These are phyloP conservation scores for Fraxinus quadrangulata DNA, from an alignment of 257 asterid genomes.

Conservation along the genomic window DNA sequence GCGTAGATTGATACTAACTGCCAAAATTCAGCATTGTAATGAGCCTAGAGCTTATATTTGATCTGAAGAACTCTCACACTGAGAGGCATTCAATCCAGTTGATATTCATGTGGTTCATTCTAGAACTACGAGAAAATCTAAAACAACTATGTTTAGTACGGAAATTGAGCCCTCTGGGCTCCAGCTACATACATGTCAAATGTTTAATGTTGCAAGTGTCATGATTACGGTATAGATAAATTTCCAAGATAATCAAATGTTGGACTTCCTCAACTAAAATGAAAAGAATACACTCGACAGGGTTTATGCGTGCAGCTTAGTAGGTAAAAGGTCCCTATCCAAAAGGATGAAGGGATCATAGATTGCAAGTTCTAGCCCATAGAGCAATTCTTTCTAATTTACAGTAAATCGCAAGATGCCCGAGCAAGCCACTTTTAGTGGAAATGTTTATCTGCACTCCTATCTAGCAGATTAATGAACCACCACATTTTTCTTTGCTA, in stretches of 20 bases:
- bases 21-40: too few relatives aligned
- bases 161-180: not conserved
- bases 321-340: too few relatives aligned
- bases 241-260: not conserved
- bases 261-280: not conserved
- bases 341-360: not conserved
- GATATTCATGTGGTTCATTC: not conserved
- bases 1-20: too few relatives aligned
- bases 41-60: too few relatives aligned
- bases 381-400: not conserved
- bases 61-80: too few relatives aligned
- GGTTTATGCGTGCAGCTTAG: too few relatives aligned
- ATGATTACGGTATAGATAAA: not conserved
- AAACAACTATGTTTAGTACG: not conserved
- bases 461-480: not conserved
- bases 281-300: not conserved
- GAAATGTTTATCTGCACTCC: not conserved
- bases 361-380: not conserved
- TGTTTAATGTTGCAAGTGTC: not conserved
- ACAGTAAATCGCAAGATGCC: not conserved
- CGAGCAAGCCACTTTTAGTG: not conserved
- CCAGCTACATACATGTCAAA: not conserved
- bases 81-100: too few relatives aligned
- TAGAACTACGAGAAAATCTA: not conserved
- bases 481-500: too few relatives aligned